Evolutionary conservation across 257 asterid species (phyloP).

Genomic region (Apocynum venetum): DNA sequence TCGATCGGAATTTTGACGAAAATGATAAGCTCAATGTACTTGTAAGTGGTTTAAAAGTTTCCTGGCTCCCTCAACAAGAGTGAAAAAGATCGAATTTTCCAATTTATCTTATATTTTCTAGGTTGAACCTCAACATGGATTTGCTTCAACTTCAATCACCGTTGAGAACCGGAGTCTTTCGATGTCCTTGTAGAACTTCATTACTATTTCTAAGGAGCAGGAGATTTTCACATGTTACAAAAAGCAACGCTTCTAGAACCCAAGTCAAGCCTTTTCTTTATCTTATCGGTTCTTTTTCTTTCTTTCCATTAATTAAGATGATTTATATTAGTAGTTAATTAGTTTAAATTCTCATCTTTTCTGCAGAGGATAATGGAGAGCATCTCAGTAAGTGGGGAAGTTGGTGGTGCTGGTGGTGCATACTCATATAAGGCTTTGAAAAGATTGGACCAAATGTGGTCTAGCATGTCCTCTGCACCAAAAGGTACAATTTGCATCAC

Average conservation of each 20-base stretch:
- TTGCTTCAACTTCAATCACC: conserved; percentile 20
- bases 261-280: conserved; percentile 39
- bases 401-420: conserved; percentile 97
- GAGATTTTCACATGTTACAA: conserved; percentile 32
- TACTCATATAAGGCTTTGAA: conserved; percentile 76
- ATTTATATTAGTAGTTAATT: not conserved
- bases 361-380: conserved; percentile 92
- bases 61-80: not conserved
- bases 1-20: not conserved
- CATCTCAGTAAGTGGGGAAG: conserved; percentile 71
- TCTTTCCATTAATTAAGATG: not conserved
- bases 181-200: conserved; percentile 34
- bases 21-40: not conserved
- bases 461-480: conserved; percentile 63
- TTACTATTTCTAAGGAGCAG: conserved; percentile 22
- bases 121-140: conserved; percentile 17
- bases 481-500: conserved; percentile 30
- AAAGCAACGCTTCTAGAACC: conserved; percentile 78
- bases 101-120: not conserved
- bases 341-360: conserved; percentile 8
- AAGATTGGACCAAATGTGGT: conserved; percentile 79
- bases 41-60: not conserved
- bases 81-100: not conserved
- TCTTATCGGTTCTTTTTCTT: not conserved
- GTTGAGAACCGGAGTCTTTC: conserved; percentile 37